Evolutionary conservation across 2,329 filamentous ascomycete species (phyloP), one percentile per base, ranked within the genome.

Genomic region (Sphaerulina vaccinii): DNA sequence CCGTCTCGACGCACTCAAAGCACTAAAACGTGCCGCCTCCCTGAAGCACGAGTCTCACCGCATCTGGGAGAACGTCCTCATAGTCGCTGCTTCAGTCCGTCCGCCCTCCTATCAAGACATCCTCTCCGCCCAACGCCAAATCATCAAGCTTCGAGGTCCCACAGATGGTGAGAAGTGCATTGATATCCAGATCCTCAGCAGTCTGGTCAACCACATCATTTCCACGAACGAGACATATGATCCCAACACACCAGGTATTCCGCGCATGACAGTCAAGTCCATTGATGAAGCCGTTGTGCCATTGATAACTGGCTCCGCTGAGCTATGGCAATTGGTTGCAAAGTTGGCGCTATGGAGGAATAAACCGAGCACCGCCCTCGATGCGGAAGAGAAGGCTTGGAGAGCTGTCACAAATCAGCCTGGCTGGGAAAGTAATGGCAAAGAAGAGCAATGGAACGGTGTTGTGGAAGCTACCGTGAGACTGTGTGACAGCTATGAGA

Each of bases 61-160:
- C 61, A 96, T 99, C 69, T 97, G 92, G 92, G 89, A 95, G 67
- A 99, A 99, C 64, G 86, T 97, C 13, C 81, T 99, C 51, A 93
- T 90, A 0, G 85, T 97, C 18, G 87, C 88, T 0, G 83, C 88
- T 0, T 87, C 89, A 1, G 80, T 93, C 22, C 79, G 78, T 1
- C 91, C 92, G 0, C 86, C 88, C 0, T 83, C 86, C 0, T 84
- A 90, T 65, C 70, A 76, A 0, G 90, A 96, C 56, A 82, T 96
- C 44, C 74, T 96, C 24, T 77, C 85, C 3, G 89, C 89, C 0
- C 79, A 93, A 53, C 81, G 80, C 35, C 83, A 86, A 55, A 79
- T 97, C 45, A 82, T 96, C 48, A 83, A 86, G 19, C 82, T 97
- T 33, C 84, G 88, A 35, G 79, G 80, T 13, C 65, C 75, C 0